Evolutionary conservation across 192 early-diverging fungal genomes (phyloP).

Genomic region (Phlyctochytrium bullatum): DNA sequence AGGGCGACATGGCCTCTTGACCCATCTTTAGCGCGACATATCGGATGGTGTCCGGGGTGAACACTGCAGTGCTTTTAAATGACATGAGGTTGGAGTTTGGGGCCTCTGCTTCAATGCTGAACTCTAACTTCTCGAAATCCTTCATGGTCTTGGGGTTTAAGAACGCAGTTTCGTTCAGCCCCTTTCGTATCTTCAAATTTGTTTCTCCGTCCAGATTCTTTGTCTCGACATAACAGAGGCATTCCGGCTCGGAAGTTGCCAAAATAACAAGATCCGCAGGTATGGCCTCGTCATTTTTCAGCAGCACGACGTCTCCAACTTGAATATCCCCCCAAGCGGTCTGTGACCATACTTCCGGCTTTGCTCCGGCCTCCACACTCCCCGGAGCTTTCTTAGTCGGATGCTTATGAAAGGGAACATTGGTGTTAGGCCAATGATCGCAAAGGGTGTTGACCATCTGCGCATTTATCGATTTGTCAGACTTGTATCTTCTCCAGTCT

Average conservation of each 20-base stretch:
- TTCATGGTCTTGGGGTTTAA: slow-evolving; percentile 41
- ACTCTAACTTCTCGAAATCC: slow-evolving; percentile 55
- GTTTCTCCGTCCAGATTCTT: slow-evolving; percentile 99
- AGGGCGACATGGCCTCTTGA: neutral
- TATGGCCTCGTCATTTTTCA: slow-evolving; percentile 80
- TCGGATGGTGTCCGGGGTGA: slow-evolving; percentile 11
- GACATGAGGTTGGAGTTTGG: slow-evolving; percentile 87
- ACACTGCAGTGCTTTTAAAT: slow-evolving; percentile 75
- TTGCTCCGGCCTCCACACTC: neutral
- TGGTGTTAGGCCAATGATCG: slow-evolving; percentile 1
- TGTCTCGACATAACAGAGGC: slow-evolving; percentile 91
- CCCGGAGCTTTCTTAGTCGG: slow-evolving; percentile 1
- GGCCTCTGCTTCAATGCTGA: slow-evolving; percentile 77
- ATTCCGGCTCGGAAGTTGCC: slow-evolving; percentile 77
- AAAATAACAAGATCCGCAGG: slow-evolving; percentile 92
- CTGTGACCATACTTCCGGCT: slow-evolving; percentile 52
- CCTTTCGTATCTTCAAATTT: slow-evolving; percentile 86
- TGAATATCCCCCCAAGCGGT: slow-evolving; percentile 80
- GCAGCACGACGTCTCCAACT: slow-evolving; percentile 85
- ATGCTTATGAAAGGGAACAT: neutral
- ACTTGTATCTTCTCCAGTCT: slow-evolving; percentile 82
- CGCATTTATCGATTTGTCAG: slow-evolving; percentile 77
- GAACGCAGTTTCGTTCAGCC: slow-evolving; percentile 59
- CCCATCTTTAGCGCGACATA: neutral
- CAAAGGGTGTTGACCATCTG: slow-evolving; percentile 12